phyloP scores from a whole-genome alignment of 257 asterid species.

The Euphrasia confusa region DNA sequence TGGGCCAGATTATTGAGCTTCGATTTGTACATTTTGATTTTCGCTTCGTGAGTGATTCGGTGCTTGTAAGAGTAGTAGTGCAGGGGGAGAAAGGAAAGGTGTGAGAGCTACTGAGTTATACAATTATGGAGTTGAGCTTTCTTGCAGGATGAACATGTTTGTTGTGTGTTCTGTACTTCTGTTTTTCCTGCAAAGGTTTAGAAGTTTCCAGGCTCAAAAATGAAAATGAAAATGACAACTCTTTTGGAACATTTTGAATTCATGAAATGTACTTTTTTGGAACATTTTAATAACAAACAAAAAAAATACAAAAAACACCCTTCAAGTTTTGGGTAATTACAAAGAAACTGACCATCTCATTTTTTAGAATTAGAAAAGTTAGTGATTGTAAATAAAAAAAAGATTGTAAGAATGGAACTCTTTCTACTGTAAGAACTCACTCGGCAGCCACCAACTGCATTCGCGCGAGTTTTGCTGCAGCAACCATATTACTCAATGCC shows the following conservation, averaged over 20 bases:
- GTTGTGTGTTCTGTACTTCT: neutral
- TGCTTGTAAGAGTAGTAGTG: neutral
- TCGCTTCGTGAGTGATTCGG: neutral
- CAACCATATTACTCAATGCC: slow-evolving; percentile 14
- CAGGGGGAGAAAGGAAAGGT: slow-evolving; percentile 6
- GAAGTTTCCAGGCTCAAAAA: neutral
- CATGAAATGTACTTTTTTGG: neutral
- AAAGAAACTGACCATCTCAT: too few relatives aligned
- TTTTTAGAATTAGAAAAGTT: too few relatives aligned
- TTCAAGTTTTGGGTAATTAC: too few relatives aligned
- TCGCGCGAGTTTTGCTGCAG: slow-evolving; percentile 10
- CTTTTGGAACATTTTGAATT: neutral
- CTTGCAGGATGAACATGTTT: slow-evolving; percentile 16
- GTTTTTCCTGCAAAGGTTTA: slow-evolving; percentile 12
- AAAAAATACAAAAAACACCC: too few relatives aligned
- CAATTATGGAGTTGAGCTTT: neutral
- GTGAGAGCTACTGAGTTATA: neutral
- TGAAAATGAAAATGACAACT: neutral
- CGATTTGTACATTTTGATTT: slow-evolving; percentile 36
- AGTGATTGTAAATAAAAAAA: too few relatives aligned
- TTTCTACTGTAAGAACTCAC: slow-evolving; percentile 1
- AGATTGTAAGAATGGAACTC: neutral
- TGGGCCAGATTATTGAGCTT: slow-evolving; percentile 47
- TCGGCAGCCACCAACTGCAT: neutral
- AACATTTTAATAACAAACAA: too few relatives aligned